Conservation (phyloP, 371 early-diverging fungal genomes). For the Furculomyces boomerangus region DNA sequence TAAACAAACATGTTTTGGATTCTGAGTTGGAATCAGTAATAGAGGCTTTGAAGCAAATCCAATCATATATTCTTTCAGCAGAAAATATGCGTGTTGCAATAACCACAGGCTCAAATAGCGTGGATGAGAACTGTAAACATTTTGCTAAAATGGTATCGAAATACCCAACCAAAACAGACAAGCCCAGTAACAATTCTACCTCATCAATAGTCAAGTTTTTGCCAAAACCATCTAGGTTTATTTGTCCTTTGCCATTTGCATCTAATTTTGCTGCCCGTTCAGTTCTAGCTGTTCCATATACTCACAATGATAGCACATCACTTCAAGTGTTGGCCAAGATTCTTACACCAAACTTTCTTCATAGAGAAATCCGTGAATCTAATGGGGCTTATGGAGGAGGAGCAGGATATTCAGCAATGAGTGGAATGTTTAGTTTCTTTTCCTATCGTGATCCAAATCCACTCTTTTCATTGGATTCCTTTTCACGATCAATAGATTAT, state of each 20-base stretch:
- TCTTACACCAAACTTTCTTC: constrained; percentile 67
- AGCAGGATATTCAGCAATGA: constrained; percentile 44
- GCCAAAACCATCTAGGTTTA: constrained; percentile 1
- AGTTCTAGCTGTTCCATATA: constrained; percentile 62
- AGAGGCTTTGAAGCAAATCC: constrained; percentile 29
- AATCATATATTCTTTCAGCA: constrained; percentile 12
- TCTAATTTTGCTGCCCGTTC: constrained; percentile 68
- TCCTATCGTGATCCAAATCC: constrained; percentile 87
- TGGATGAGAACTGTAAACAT: constrained; percentile 25
- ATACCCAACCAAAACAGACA: background rate
- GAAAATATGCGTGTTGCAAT: constrained; percentile 43
- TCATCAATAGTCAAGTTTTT: background rate
- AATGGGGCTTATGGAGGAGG: constrained; percentile 95
- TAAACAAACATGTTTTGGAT: constrained; percentile 27
- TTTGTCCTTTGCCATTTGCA: constrained; percentile 59
- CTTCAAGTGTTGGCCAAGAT: constrained; percentile 63
- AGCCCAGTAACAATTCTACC: background rate
- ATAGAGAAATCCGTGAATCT: constrained; percentile 88
- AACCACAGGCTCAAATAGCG: constrained; percentile 41
- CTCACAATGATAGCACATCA: constrained; percentile 57
- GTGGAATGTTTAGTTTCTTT: constrained; percentile 70
- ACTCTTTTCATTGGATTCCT: constrained; percentile 53
- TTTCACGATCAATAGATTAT: constrained; percentile 44
- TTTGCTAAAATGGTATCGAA: background rate
- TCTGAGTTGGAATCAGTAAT: constrained; percentile 32